Conservation (phyloP, 2,329 filamentous ascomycete species). For the Leptodontidium sp. region DNA sequence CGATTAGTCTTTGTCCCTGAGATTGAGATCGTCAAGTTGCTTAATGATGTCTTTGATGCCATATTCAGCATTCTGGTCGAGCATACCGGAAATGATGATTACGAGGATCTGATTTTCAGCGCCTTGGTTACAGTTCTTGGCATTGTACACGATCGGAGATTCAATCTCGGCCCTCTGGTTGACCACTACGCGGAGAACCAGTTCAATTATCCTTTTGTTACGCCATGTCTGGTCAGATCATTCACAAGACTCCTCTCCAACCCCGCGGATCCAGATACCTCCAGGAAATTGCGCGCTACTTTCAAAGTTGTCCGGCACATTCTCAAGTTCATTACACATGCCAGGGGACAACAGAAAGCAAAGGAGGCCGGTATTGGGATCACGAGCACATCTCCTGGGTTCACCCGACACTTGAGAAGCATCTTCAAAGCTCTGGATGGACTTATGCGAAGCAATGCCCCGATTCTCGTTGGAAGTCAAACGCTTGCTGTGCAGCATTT, state of each 20-base stretch:
- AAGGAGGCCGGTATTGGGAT: conserved; percentile 91
- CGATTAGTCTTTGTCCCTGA: conserved; percentile 93
- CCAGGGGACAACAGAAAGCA: conserved; percentile 83
- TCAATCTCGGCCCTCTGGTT: conserved; percentile 89
- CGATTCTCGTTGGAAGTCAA: conserved; percentile 90
- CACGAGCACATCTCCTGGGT: conserved; percentile 74
- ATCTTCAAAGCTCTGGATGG: conserved; percentile 91
- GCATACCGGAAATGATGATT: conserved; percentile 88
- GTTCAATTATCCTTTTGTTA: conserved; percentile 94
- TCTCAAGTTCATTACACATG: conserved; percentile 93
- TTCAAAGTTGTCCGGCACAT: conserved; percentile 96
- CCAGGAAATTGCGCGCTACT: conserved; percentile 84
- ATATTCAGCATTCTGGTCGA: conserved; percentile 93
- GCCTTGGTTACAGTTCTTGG: conserved; percentile 88
- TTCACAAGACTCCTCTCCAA: conserved; percentile 85
- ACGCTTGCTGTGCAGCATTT: conserved; percentile 96
- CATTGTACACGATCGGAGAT: conserved; percentile 93
- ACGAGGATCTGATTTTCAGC: conserved; percentile 91
- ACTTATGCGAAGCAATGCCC: conserved; percentile 87
- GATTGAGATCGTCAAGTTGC: conserved; percentile 95
- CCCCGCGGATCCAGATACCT: conserved; percentile 82
- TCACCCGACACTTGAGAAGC: conserved; percentile 82
- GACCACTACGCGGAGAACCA: conserved; percentile 88
- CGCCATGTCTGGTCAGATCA: conserved; percentile 85
- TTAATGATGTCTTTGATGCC: conserved; percentile 88